Evolutionary conservation across 192 early-diverging fungal genomes (phyloP).

Genomic region (Gryganskiella cystojenkinii): DNA sequence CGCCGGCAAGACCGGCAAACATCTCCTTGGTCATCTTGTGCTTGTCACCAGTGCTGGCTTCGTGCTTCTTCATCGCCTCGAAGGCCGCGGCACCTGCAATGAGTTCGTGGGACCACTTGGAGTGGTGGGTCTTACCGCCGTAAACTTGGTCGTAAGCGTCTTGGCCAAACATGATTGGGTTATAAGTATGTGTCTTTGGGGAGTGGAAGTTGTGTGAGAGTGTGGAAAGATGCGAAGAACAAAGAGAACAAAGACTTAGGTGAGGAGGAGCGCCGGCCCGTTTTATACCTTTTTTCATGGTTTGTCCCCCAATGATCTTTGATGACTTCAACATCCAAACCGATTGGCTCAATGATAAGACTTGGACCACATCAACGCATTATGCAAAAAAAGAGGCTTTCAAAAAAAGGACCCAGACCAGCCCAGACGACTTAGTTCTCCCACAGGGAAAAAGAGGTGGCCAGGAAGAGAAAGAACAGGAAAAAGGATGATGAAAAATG

Average conservation of each 20-base stretch:
- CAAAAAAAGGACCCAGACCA: too few relatives aligned
- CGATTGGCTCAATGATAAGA: too few relatives aligned
- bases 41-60: constrained; percentile 19
- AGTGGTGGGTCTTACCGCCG: constrained; percentile 27
- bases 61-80: constrained; percentile 60
- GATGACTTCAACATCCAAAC: background rate
- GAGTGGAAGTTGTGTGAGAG: too few relatives aligned
- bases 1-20: constrained; percentile 55
- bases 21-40: constrained; percentile 49
- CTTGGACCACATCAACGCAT: too few relatives aligned
- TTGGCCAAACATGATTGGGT: constrained; percentile 18
- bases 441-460: too few relatives aligned
- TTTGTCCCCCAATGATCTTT: too few relatives aligned
- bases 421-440: too few relatives aligned
- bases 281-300: background rate
- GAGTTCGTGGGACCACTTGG: constrained; percentile 50
- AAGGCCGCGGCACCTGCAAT: constrained; percentile 63
- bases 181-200: background rate
- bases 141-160: constrained; percentile 28
- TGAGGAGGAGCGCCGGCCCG: background rate
- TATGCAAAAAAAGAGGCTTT: too few relatives aligned
- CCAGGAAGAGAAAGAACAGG: too few relatives aligned
- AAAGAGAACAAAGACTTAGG: background rate
- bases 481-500: too few relatives aligned
- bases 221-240: background rate